phyloP scores from a whole-genome alignment of 345 rosid genomes.

The Conringia planisiliqua region DNA sequence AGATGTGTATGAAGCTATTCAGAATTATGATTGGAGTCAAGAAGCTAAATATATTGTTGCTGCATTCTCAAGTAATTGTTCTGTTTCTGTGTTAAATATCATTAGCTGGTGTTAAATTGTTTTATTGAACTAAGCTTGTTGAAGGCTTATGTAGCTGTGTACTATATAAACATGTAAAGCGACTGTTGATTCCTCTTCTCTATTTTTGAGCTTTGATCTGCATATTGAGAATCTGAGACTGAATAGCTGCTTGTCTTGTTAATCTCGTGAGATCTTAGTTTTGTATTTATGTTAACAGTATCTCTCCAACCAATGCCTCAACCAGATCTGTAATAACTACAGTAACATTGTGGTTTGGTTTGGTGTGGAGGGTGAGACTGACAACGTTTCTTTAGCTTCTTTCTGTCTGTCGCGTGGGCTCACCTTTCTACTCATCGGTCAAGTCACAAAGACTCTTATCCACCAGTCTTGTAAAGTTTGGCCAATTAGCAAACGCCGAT shows the following conservation, averaged over 20 bases:
- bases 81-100: not conserved
- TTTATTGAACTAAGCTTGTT: too few relatives aligned
- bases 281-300: not conserved
- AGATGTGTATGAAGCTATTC: conserved; percentile 68
- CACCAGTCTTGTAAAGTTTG: too few relatives aligned
- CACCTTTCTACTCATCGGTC: too few relatives aligned
- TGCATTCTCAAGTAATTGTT: conserved; percentile 80
- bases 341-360: too few relatives aligned
- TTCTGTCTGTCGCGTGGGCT: too few relatives aligned
- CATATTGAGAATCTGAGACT: not conserved
- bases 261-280: not conserved
- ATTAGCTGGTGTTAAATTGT: too few relatives aligned
- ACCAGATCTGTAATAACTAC: not conserved
- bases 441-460: too few relatives aligned
- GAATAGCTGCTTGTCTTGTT: not conserved
- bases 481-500: too few relatives aligned
- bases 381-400: too few relatives aligned
- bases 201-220: not conserved
- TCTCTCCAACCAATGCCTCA: not conserved
- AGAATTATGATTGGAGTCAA: conserved; percentile 73
- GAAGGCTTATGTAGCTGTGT: not conserved
- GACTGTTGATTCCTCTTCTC: not conserved
- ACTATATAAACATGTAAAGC: not conserved
- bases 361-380: too few relatives aligned
- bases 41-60: conserved; percentile 55